phyloP scores from a whole-genome alignment of 2,329 filamentous ascomycete species.

The Trichoderma atrobrunneum region DNA sequence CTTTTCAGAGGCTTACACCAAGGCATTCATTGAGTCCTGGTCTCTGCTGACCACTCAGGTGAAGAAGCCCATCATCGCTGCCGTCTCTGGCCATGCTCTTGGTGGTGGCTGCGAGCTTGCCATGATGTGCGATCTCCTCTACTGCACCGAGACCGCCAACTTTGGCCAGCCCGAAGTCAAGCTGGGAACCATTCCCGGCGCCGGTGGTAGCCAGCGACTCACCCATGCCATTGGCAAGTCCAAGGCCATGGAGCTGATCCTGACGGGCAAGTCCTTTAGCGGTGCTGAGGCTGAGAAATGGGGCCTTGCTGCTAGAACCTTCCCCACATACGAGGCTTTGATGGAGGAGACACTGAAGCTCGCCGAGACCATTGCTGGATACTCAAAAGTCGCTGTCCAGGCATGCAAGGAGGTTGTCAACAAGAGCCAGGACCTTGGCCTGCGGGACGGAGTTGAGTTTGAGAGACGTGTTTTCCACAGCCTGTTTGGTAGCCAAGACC shows the following conservation, averaged over 20 bases:
- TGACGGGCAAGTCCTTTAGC: constrained; percentile 80
- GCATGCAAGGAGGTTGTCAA: constrained; percentile 98
- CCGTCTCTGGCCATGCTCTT: constrained; percentile 90
- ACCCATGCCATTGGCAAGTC: constrained; percentile 80
- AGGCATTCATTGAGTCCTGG: constrained; percentile 94
- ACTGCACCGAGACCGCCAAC: constrained; percentile 80
- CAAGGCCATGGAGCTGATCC: constrained; percentile 85
- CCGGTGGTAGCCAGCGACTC: constrained; percentile 84
- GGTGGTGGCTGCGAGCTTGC: constrained; percentile 95
- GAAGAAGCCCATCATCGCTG: constrained; percentile 92
- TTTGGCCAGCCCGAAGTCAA: constrained; percentile 98
- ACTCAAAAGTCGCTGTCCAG: constrained; percentile 82
- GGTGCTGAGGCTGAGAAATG: constrained; percentile 83
- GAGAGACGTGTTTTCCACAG: constrained; percentile 92
- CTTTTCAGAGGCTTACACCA: constrained; percentile 83
- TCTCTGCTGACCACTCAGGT: constrained; percentile 77
- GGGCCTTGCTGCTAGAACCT: constrained; percentile 83
- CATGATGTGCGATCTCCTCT: constrained; percentile 95
- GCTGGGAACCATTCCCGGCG: constrained; percentile 87
- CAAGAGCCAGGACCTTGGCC: constrained; percentile 88
- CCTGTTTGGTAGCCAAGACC: constrained; percentile 89
- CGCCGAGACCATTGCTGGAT: constrained; percentile 84
- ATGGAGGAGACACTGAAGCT: constrained; percentile 78
- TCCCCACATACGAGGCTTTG: constrained; percentile 75
- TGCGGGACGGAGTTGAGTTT: constrained; percentile 90